Conservation (phyloP, 441 rosid genomes). For the Euphorbia schlechtendalii region DNA sequence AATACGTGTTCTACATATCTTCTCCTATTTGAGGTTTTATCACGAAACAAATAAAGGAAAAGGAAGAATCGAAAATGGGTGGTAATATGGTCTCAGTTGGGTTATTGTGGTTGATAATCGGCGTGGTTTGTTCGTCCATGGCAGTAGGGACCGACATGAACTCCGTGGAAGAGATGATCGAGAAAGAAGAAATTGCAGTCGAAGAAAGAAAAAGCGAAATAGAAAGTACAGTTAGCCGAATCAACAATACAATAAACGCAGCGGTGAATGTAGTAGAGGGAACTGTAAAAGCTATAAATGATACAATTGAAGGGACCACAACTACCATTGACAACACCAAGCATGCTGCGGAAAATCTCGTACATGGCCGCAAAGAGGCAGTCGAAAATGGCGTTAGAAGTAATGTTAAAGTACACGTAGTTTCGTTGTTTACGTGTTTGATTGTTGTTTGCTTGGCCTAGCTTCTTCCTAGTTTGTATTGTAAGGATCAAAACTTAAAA, state of each 20-base stretch:
- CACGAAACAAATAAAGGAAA: too few relatives aligned
- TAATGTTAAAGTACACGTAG: background rate
- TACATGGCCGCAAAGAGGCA: background rate
- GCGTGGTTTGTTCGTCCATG: background rate
- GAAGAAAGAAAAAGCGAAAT: background rate
- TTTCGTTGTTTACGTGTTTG: background rate
- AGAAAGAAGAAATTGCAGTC: background rate
- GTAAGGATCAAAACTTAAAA: background rate
- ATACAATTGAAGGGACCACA: background rate
- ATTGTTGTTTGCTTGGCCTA: background rate
- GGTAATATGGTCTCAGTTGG: background rate
- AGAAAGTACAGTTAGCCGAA: background rate
- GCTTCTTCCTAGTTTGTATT: too few relatives aligned
- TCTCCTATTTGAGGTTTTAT: background rate
- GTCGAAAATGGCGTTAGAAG: background rate
- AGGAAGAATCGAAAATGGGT: background rate
- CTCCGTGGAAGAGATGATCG: background rate
- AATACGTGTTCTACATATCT: background rate
- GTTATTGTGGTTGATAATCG: background rate
- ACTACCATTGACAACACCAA: conserved; percentile 9
- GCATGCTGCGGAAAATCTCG: background rate
- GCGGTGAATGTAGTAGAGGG: background rate
- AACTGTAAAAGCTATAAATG: background rate
- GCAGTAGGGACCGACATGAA: background rate
- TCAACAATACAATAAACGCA: background rate